A percentile compares a stretch with the other conserved stretches of the same genome.
Evolutionary conservation across 2,329 filamentous ascomycete species (phyloP).

Genomic region (Colletotrichum lindemuthianum): DNA sequence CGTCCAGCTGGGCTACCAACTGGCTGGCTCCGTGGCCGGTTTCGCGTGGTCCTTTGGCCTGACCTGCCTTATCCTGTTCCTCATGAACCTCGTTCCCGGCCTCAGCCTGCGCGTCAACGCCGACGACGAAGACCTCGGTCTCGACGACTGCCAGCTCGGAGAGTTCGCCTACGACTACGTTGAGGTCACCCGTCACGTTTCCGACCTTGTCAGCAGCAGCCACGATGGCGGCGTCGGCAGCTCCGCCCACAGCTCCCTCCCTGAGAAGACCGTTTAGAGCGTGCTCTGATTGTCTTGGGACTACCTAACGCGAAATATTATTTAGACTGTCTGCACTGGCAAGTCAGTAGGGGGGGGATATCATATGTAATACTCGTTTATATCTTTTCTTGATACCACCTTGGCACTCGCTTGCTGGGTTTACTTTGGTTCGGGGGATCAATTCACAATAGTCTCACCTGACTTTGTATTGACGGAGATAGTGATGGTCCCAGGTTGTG

Average conservation of each 20-base stretch:
- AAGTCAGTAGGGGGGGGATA: constrained; percentile 5
- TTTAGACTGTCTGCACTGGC: not conserved
- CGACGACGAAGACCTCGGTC: constrained; percentile 75
- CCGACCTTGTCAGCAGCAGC: constrained; percentile 43
- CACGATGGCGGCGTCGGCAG: constrained; percentile 19
- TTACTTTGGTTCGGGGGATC: constrained; percentile 4
- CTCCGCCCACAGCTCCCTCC: constrained; percentile 36
- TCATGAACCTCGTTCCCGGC: constrained; percentile 77
- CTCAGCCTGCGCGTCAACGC: constrained; percentile 73
- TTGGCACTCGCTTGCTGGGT: constrained; percentile 26
- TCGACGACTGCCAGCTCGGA: constrained; percentile 80
- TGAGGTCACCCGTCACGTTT: constrained; percentile 74
- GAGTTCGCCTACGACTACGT: constrained; percentile 89
- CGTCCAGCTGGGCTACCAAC: constrained; percentile 76
- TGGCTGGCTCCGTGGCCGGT: constrained; percentile 73
- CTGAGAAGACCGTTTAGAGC: constrained; percentile 33
- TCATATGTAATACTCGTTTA: constrained; percentile 27
- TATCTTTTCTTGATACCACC: constrained; percentile 32
- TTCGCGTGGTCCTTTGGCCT: constrained; percentile 74
- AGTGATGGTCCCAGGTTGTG: not conserved
- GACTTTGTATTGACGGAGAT: not conserved
- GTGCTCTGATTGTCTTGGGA: not conserved
- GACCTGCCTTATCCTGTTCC: constrained; percentile 75
- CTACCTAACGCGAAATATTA: not conserved
- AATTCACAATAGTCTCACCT: not conserved